A percentile compares a stretch with the other conserved stretches of the same genome.
Evolutionary conservation across 2,329 filamentous ascomycete genomes (phyloP).

Genomic region (Sarocladium strictum): DNA sequence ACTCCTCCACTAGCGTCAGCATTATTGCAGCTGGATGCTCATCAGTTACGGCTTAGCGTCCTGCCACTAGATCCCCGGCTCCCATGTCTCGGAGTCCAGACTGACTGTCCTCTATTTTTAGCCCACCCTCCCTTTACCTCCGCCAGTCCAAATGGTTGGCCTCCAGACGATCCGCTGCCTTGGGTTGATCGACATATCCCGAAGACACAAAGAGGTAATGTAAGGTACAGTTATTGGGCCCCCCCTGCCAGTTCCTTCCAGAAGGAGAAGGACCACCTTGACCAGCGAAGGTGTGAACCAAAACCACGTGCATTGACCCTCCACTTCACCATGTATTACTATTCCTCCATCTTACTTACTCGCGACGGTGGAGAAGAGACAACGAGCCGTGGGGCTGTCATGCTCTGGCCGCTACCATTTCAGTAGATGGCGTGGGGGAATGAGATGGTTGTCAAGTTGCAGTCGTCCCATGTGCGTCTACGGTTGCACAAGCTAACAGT

Average conservation of each 20-base stretch:
- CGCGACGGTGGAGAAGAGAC: neutral
- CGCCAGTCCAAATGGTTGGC: neutral
- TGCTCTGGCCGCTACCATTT: no score
- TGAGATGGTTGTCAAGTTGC: no score
- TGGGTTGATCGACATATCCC: neutral
- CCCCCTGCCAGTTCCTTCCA: neutral
- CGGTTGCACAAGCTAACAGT: no score
- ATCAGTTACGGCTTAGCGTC: neutral
- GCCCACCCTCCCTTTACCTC: neutral
- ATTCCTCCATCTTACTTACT: neutral
- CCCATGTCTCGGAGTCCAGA: neutral
- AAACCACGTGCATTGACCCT: neutral
- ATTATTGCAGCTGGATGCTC: no score
- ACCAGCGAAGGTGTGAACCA: neutral
- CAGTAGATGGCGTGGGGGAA: no score
- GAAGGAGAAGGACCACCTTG: constrained; percentile 3
- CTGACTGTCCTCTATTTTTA: neutral
- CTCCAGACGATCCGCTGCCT: neutral
- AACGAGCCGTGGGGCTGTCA: constrained; percentile 5
- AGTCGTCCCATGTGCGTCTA: no score
- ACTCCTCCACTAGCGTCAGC: neutral
- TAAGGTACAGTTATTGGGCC: no score
- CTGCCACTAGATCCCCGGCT: neutral
- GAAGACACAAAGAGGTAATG: neutral
- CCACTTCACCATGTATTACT: no score